Evolutionary conservation across 495 filamentous ascomycete species (phyloP).

Genomic region (Neurospora sp.): DNA sequence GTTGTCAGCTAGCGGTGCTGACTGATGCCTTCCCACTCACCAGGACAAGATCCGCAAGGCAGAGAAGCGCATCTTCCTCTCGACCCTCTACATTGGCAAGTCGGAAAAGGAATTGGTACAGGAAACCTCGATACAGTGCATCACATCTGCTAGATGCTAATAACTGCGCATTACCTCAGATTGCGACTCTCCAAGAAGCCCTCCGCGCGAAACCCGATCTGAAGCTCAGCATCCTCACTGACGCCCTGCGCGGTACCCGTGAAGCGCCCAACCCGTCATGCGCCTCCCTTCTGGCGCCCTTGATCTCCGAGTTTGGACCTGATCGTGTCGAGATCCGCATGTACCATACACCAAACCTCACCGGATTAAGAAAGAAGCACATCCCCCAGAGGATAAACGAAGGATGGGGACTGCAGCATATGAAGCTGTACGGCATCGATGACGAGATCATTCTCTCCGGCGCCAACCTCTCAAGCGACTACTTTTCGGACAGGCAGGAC

Average conservation of each 20-base stretch:
- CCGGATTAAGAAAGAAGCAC: slow-evolving; percentile 69
- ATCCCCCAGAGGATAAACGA: slow-evolving; percentile 90
- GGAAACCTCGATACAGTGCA: not conserved
- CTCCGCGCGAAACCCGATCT: slow-evolving; percentile 65
- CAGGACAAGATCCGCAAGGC: slow-evolving; percentile 75
- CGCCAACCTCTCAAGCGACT: slow-evolving; percentile 87
- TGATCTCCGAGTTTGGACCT: slow-evolving; percentile 72
- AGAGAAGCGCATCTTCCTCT: slow-evolving; percentile 72
- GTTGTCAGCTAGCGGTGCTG: slow-evolving; percentile 10
- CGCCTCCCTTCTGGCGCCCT: slow-evolving; percentile 76
- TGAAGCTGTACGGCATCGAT: slow-evolving; percentile 97
- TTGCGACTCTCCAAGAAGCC: slow-evolving; percentile 66
- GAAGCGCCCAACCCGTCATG: slow-evolving; percentile 82
- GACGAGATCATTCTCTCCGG: slow-evolving; percentile 94
- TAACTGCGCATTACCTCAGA: slow-evolving; percentile 32
- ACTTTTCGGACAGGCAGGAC: slow-evolving; percentile 94
- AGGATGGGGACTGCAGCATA: slow-evolving; percentile 96
- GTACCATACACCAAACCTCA: slow-evolving; percentile 97
- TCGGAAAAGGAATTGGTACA: slow-evolving; percentile 76
- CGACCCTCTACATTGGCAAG: slow-evolving; percentile 92
- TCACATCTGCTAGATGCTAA: not conserved
- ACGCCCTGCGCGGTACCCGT: slow-evolving; percentile 82
- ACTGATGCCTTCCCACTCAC: not conserved
- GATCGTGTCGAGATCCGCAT: slow-evolving; percentile 88
- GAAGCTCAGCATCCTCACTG: slow-evolving; percentile 84